Base-by-base conservation (phyloP, 148 eudicot species). In the Rhododendron simsii region DNA sequence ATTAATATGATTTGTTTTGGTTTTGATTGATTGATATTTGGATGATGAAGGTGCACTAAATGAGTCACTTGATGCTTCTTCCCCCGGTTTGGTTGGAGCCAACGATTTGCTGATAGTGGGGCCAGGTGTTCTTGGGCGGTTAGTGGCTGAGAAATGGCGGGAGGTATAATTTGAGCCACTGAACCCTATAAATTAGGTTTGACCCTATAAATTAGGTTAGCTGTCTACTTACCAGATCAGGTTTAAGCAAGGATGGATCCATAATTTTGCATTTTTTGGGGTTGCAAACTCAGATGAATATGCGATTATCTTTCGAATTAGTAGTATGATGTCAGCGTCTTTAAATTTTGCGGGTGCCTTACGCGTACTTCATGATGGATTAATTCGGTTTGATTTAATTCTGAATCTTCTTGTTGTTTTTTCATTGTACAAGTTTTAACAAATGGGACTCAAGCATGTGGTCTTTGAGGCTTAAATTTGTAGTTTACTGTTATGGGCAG, bases 41-140 rank as follows among this genome's bases (percentile, higher is more conserved):
- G 81, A 77, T 86, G 75, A 37, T 82, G 83, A 88, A 93, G 94
- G 90, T 61, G 89, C 88, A 63, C 51, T 89, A 45, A 82, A 61
- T 81, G 89, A 86, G 83, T 91, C 88, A 81, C 12, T 77, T 74
- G 93, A 86, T 67, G 84, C 87, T 44, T 84, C 90, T 20, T 87
- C 92, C 69, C 85, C 92, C 5, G 85, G 87, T 51, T 30, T 76
- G 12, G 87, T 91, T 59, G 94, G 94, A 86, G 90, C 87, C 9
- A 85, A 80, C 63, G 99, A 95, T 89, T 89, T 95, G 90, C 89
- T 96, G 81, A 94, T 96, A 77, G 93, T 96, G 84, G 99, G 99
- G 47, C 99, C 99, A 21, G 99, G 99, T 74, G 94, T 91, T 87
- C 94, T 96, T 13, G 99, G 99, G 1, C 99, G 95, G 47, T 91